phyloP scores from a whole-genome alignment of 2,329 filamentous ascomycete genomes.

The Acrocalymma vagum region DNA sequence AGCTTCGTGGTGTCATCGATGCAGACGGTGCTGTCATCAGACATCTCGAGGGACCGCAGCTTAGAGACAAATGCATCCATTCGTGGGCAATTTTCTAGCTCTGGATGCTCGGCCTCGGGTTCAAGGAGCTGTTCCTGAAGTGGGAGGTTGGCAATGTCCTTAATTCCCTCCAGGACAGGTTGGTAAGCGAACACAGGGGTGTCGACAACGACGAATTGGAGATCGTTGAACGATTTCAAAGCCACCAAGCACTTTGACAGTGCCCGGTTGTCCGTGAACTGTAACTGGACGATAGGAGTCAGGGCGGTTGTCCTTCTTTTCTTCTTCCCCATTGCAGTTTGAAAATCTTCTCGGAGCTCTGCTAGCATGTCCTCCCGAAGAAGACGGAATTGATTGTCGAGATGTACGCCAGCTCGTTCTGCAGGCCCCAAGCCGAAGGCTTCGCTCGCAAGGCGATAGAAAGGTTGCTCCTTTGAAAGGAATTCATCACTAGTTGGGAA shows the following conservation, averaged over 20 bases:
- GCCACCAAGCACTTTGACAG: slow-evolving; percentile 67
- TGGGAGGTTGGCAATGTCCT: slow-evolving; percentile 62
- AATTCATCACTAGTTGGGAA: slow-evolving; percentile 72
- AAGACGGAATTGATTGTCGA: slow-evolving; percentile 74
- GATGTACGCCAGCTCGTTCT: slow-evolving; percentile 56
- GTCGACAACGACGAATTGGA: slow-evolving; percentile 64
- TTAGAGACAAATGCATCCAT: slow-evolving; percentile 7
- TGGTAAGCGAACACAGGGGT: slow-evolving; percentile 72
- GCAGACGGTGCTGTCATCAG: background rate
- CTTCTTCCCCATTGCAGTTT: slow-evolving; percentile 55
- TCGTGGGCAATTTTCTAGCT: background rate
- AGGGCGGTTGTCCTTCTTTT: slow-evolving; percentile 58
- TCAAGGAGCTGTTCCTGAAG: slow-evolving; percentile 60
- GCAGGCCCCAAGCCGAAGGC: slow-evolving; percentile 50
- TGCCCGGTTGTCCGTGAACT: slow-evolving; percentile 46
- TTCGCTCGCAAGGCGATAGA: slow-evolving; percentile 60
- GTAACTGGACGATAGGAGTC: slow-evolving; percentile 42
- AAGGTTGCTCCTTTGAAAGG: slow-evolving; percentile 57
- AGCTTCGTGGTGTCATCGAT: slow-evolving; percentile 43
- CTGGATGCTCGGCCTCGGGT: background rate
- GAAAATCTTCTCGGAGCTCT: slow-evolving; percentile 67
- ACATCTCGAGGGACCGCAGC: slow-evolving; percentile 1
- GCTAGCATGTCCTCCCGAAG: slow-evolving; percentile 73
- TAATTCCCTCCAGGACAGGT: slow-evolving; percentile 66
- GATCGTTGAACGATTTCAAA: slow-evolving; percentile 34